Conservation (phyloP, 495 filamentous ascomycete genomes). For the Articulospora tetracladia region DNA sequence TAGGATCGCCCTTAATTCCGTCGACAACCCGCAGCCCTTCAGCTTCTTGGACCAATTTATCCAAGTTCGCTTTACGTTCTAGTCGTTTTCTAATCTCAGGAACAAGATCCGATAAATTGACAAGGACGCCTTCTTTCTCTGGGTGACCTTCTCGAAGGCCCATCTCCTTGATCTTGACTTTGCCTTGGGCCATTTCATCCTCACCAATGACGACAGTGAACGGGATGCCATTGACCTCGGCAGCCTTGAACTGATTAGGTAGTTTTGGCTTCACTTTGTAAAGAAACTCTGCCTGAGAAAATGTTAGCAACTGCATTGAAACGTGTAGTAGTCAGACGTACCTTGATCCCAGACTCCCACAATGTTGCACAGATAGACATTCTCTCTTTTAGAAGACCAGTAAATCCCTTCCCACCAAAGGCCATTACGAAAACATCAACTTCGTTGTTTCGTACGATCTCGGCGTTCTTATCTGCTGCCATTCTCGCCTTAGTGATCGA, state of each 20-base stretch:
- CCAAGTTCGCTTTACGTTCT: constrained; percentile 34
- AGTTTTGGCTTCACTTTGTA: constrained; percentile 79
- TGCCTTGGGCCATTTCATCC: constrained; percentile 69
- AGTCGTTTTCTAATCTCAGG: constrained; percentile 50
- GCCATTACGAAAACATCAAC: constrained; percentile 91
- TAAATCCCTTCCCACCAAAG: constrained; percentile 85
- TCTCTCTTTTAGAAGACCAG: constrained; percentile 73
- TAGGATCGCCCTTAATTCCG: constrained; percentile 20
- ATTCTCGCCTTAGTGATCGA: constrained; percentile 79
- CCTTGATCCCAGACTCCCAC: constrained; percentile 79
- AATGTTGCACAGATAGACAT: constrained; percentile 69
- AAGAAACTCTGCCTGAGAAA: constrained; percentile 62
- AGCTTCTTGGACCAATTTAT: constrained; percentile 31
- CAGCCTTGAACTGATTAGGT: constrained; percentile 73
- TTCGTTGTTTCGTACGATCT: constrained; percentile 57
- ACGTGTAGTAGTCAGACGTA: constrained; percentile 23
- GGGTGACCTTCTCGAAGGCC: constrained; percentile 73
- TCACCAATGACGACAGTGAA: constrained; percentile 77
- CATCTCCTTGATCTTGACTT: constrained; percentile 83
- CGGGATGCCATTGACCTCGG: constrained; percentile 67
- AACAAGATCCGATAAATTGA: constrained; percentile 57
- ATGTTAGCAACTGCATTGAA: constrained; percentile 1
- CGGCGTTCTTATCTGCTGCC: constrained; percentile 48
- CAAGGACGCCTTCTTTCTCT: constrained; percentile 79
- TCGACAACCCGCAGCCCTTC: constrained; percentile 30